Conservation (phyloP, 78 protist species). For the Planoprotostelium fungivorum region DNA sequence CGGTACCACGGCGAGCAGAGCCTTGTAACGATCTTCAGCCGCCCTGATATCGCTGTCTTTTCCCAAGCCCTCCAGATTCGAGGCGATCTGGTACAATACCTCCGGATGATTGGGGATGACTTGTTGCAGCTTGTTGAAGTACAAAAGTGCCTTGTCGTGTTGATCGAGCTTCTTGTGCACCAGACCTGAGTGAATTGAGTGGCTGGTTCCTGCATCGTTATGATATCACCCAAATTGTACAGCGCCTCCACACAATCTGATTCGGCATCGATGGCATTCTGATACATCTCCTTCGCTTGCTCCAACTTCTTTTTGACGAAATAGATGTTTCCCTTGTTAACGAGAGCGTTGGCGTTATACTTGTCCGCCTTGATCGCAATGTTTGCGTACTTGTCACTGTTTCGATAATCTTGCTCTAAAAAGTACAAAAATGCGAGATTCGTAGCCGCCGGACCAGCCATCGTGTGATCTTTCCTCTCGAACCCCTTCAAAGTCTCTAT, state of each 20-base stretch:
- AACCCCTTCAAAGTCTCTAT: conserved; percentile 57
- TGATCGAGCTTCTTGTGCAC: conserved; percentile 22
- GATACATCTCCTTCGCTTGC: conserved; percentile 36
- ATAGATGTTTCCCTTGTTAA: conserved; percentile 68
- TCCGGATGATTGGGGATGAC: conserved; percentile 38
- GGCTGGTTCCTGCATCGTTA: too few relatives aligned
- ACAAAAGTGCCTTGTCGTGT: conserved; percentile 37
- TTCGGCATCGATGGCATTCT: conserved; percentile 65
- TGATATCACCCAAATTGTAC: conserved; percentile 68
- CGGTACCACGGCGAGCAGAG: conserved; percentile 32
- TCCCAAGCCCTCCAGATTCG: not conserved
- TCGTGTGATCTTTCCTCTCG: conserved; percentile 54
- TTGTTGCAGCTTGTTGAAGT: conserved; percentile 34
- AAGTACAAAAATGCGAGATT: conserved; percentile 80
- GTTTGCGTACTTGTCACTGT: conserved; percentile 63
- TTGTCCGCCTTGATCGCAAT: conserved; percentile 48
- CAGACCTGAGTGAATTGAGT: conserved; percentile 13
- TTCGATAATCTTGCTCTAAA: conserved; percentile 26
- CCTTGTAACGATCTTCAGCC: conserved; percentile 42
- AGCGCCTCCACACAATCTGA: conserved; percentile 77
- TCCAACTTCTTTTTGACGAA: conserved; percentile 15
- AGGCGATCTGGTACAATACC: conserved; percentile 6
- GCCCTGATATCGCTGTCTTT: not conserved
- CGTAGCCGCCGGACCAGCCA: conserved; percentile 64
- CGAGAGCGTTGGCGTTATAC: conserved; percentile 81